Evolutionary conservation across 1,139 yeast species (phyloP), one percentile per base, ranked within the genome.

Genomic region (Kazachstania sp.): DNA sequence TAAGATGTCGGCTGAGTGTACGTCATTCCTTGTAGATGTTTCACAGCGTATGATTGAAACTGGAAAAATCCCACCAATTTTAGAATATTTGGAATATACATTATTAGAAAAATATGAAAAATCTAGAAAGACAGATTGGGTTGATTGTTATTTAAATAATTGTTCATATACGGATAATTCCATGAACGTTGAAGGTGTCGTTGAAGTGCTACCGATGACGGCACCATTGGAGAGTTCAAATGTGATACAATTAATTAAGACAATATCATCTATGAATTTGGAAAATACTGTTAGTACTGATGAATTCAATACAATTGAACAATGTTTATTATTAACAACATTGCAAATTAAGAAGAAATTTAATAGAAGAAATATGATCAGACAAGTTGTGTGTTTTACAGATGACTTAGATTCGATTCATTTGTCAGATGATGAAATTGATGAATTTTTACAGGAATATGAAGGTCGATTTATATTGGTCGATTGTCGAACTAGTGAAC

Each of bases 311-410:
- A 45, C 54, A 3, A 50, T 59, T 51, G 50, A 54, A 18, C 61
- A 54, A 32, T 67, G 65, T n/a, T 49, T 70, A 20, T 51, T 61
- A 3, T 57, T 65, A 16, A 70, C 71, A 3, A 57, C 66, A 8
- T 55, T 65, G 40, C 57, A 59, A 48, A 63, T 69, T 40, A 57
- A 55, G 23, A 60, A 55, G 11, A 54, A 58, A 37, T 68, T 72
- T 48, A 53, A 57, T 30, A 60, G 60, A 31, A 59, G 66, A 36
- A 71, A 70, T 52, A 62, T 64, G 51, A 51, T 54, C 37, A 66
- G 64, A 52, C 68, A 64, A 53, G 60, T 81, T 30, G 69, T 75
- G 32, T 65, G 81, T 5, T 60, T 79, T 18, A 72, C 83, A 11
- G 71, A 73, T 50, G 75, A 66, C 19, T 47, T 58, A 18, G 54